Conservation (phyloP, 164 flowering plant genomes). For the Brasenia schreberi region DNA sequence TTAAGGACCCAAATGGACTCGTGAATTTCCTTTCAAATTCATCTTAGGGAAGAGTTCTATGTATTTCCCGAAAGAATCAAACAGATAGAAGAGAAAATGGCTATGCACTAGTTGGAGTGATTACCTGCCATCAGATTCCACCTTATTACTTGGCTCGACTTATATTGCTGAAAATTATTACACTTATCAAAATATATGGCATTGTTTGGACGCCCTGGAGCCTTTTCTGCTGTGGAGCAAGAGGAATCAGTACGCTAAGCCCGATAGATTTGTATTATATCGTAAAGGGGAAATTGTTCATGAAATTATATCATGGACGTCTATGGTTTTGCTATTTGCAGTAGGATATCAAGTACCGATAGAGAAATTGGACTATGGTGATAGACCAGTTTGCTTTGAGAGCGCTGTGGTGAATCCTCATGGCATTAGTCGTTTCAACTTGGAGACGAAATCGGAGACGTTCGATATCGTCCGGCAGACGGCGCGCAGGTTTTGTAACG, state of each 20-base stretch:
- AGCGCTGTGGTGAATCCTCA: constrained; percentile 5
- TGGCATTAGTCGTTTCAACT: constrained; percentile 7
- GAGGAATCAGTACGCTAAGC: constrained; percentile 2
- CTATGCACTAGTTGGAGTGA: too few relatives aligned
- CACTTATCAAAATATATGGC: constrained; percentile 10
- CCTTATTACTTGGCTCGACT: constrained; percentile 2
- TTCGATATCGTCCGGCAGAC: constrained; percentile 10
- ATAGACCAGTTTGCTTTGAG: constrained; percentile 7
- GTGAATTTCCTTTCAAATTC: too few relatives aligned
- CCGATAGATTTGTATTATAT: constrained; percentile 5
- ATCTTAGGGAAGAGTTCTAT: too few relatives aligned
- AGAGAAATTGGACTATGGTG: constrained; percentile 1
- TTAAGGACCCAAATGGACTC: too few relatives aligned
- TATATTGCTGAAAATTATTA: constrained; percentile 8
- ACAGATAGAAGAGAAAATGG: too few relatives aligned
- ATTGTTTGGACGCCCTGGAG: constrained; percentile 6
- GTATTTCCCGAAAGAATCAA: too few relatives aligned
- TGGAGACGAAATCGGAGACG: constrained; percentile 5
- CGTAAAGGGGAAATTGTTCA: constrained; percentile 4
- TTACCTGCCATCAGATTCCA: background rate
- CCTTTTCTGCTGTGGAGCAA: constrained; percentile 8
- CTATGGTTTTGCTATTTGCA: constrained; percentile 3
- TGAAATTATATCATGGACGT: constrained; percentile 4
- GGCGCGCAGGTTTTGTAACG: constrained; percentile 6
- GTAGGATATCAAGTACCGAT: constrained; percentile 2